Conservation (phyloP, 176 grass and related monocot species). For the Zoysia japonica region DNA sequence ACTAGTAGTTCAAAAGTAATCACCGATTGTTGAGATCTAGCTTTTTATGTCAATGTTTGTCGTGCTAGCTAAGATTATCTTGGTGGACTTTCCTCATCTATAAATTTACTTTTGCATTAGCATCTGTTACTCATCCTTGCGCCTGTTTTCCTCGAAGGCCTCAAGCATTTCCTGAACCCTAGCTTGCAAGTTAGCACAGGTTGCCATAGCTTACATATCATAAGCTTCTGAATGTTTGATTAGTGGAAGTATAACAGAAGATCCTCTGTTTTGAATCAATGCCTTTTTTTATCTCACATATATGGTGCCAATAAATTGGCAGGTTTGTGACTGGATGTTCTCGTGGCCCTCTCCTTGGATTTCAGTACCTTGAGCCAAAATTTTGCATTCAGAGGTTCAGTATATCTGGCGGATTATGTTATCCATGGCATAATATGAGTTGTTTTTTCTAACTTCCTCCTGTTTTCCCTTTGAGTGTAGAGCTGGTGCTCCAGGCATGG, state of each 20-base stretch:
- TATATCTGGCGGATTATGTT: slow-evolving; percentile 16
- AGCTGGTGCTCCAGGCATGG: slow-evolving; percentile 60
- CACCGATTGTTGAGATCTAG: not conserved
- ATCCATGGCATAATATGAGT: not conserved
- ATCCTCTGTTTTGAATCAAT: slow-evolving; percentile 8
- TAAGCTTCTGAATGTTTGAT: not conserved
- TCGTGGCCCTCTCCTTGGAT: slow-evolving; percentile 94
- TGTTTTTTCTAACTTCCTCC: not conserved
- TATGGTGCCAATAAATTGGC: slow-evolving; percentile 28
- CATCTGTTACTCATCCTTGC: not conserved
- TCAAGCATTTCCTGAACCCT: not conserved
- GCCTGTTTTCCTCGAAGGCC: not conserved
- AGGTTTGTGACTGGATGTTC: slow-evolving; percentile 99
- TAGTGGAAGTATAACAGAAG: not conserved
- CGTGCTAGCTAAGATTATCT: not conserved
- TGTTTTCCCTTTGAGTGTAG: slow-evolving; percentile 32
- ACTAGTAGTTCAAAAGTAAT: not conserved
- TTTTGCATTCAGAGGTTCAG: slow-evolving; percentile 96
- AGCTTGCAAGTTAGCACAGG: not conserved
- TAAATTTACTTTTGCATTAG: not conserved
- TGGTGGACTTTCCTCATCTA: no score
- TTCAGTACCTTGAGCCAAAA: slow-evolving; percentile 95
- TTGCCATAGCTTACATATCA: not conserved
- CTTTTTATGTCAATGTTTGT: not conserved
- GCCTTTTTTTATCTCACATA: slow-evolving; percentile 4